A percentile compares a stretch with the other conserved stretches of the same genome.
Evolutionary conservation across 2,329 filamentous ascomycete species (phyloP).

Genomic region (Pseudogymnoascus sp.): DNA sequence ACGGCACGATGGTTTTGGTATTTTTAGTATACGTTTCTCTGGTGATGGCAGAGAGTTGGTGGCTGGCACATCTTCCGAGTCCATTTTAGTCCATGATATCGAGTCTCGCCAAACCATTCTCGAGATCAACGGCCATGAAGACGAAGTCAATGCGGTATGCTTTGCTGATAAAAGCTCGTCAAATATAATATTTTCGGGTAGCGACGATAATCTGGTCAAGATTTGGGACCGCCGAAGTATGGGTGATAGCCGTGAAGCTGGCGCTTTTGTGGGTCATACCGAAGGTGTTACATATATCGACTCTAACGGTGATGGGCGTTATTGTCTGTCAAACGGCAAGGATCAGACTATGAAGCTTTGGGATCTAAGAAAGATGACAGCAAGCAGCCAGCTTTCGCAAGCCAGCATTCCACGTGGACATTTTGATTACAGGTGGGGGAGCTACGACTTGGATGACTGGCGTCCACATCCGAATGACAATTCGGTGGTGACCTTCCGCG

Average conservation of each 20-base stretch:
- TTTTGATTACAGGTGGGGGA: constrained; percentile 68
- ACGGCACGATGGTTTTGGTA: constrained; percentile 42
- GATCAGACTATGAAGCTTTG: constrained; percentile 97
- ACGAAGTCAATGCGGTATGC: constrained; percentile 95
- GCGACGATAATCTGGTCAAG: constrained; percentile 87
- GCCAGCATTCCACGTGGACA: constrained; percentile 31
- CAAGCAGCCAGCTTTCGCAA: constrained; percentile 25
- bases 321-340: constrained; percentile 88
- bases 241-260: constrained; percentile 66
- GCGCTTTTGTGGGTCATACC: constrained; percentile 57
- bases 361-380: constrained; percentile 81
- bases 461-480: constrained; percentile 76
- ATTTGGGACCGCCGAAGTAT: constrained; percentile 95
- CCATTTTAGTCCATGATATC: constrained; percentile 86
- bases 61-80: constrained; percentile 71
- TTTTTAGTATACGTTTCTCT: constrained; percentile 89
- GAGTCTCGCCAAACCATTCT: constrained; percentile 70
- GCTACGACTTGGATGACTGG: constrained; percentile 57
- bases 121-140: constrained; percentile 65
- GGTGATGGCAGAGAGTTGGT: constrained; percentile 87
- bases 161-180: constrained; percentile 84
- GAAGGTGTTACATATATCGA: constrained; percentile 62
- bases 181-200: constrained; percentile 92
- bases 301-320: constrained; percentile 63
- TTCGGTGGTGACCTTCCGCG: constrained; percentile 86